Base-by-base conservation (phyloP, 805 yeast genomes). In the Torulaspora quercuum region DNA sequence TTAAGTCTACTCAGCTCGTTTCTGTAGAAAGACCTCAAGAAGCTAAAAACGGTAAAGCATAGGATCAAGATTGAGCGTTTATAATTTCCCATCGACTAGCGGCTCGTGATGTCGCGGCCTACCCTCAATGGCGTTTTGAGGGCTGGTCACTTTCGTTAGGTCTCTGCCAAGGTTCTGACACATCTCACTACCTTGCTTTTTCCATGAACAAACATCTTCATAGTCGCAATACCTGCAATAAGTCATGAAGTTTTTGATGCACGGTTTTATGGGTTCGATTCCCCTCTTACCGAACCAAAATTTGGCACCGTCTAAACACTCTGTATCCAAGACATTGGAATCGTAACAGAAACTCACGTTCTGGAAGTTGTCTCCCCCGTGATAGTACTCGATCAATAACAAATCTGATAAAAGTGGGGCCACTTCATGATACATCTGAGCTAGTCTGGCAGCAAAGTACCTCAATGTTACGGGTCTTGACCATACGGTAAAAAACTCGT, bases 251-350 rank as follows among this genome's bases (percentile, higher is more conserved):
- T 72, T 67, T 21, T 44, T 39, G 9, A 46, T 35, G 1, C 65
- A 66, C 10, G 56, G 61, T 6, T 53, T 49, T 3, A 73, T 65
- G 5, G 69, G 70, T 19, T 48, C 50, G 1, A 85, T 83, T 3
- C 53, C 55, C 29, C 82, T 59, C 20, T 57, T 48, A 0, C 88
- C 88, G 47, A 65, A 63, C 88, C 88, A 82, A 44, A 78, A 73
- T 15, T 52, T 50, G 34, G 72, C 46, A 3, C 77, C 65, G 7
- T 54, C 45, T 0, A 44, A 29, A 2, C 72, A 53, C 6, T 62
- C 53, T 2, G 45, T 22, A 1, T 59, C 42, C 2, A 75, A 49
- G 8, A 43, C 49, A 0, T 44, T 33, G 4, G 52, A 48, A 32
- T 69, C 62, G 48, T 67, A 77, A 3, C 55, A 39, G 36, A 72